Base-by-base conservation (phyloP, 257 asterid genomes). In the Salvia splendens region DNA sequence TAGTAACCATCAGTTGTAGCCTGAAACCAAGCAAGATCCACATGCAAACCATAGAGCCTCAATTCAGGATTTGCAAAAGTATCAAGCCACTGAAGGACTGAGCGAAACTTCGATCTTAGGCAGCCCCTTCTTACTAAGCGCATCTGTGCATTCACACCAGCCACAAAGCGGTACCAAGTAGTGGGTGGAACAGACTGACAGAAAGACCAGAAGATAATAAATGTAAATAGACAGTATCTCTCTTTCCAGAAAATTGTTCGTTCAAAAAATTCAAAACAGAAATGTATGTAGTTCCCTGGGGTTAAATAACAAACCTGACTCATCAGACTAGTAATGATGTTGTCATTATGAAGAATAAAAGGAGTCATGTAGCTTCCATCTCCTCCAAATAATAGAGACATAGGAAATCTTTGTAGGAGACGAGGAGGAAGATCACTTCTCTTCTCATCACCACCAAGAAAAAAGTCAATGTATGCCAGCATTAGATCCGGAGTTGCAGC, bases 361-460 rank as follows among this genome's bases (percentile, higher is more conserved):
- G 99, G 96, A 68, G 95, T 83, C 99, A 94, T 87, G 80, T 85
- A 94, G 72, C 98, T 89, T 64, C 98, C 99, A 76, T 94, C 92
- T 57, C 99, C 99, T 73, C 98, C 99, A 73, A 94, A 94, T 55
- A 88, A 64, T 69, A 94, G 78, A 72, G 95, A 84, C 79, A 91
- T 81, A 6, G 99, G 99, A 77, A 94, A 89, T 74, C 99, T 84
- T 73, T 86, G 92, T 71, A 45, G 83, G 64, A 94, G 87, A 16
- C 85, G 81, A 47, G 98, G 94, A 77, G 99, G 99, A 68, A 91
- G 91, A 78, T 89, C 98, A 53, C 78, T 82, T 81, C 96, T 87
- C 83, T 83, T 94, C 75, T 91, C 99, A 78, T 94, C 99, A 52
- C 99, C 99, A 46, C 99, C 99, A 69, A 94, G 98, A 60, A 88